Evolutionary conservation across 805 yeast genomes (phyloP).

Genomic region (Blastobotrys parvus): DNA sequence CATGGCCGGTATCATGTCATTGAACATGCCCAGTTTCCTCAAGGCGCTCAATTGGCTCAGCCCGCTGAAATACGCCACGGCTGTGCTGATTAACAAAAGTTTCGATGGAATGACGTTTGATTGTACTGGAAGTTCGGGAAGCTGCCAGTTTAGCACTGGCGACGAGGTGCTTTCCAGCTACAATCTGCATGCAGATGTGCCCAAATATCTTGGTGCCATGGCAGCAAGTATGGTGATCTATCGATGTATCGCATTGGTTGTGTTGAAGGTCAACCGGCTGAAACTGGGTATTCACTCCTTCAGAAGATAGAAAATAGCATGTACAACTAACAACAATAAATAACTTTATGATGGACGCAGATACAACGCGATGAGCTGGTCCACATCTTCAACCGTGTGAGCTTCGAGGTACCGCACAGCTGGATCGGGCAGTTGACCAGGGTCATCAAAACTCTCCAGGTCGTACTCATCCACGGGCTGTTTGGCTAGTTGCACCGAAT

Average conservation of each 20-base stretch:
- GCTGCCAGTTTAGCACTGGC: constrained; percentile 48
- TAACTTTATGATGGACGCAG: neutral
- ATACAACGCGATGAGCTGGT: neutral
- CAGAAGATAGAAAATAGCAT: too few species aligned
- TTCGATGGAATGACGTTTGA: constrained; percentile 44
- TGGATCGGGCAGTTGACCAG: neutral
- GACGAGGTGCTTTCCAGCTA: constrained; percentile 47
- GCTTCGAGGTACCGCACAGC: neutral
- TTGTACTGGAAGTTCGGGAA: constrained; percentile 37
- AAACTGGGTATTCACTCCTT: constrained; percentile 15
- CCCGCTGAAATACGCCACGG: constrained; percentile 67
- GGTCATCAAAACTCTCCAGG: neutral
- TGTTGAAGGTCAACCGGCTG: constrained; percentile 19
- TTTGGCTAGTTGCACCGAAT: neutral
- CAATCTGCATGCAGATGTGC: constrained; percentile 27
- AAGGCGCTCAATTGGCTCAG: constrained; percentile 66
- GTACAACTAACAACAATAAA: too few species aligned
- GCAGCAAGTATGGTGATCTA: constrained; percentile 21
- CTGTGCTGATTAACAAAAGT: constrained; percentile 50
- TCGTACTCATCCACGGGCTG: neutral
- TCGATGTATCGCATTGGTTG: constrained; percentile 18
- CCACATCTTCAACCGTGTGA: neutral
- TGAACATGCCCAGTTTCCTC: constrained; percentile 63
- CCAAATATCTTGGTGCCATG: constrained; percentile 18
- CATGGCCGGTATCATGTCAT: constrained; percentile 80